Evolutionary conservation across 768 basidiomycete genomes (phyloP), one percentile per base, ranked within the genome.

Genomic region (Trametes sanguinea): DNA sequence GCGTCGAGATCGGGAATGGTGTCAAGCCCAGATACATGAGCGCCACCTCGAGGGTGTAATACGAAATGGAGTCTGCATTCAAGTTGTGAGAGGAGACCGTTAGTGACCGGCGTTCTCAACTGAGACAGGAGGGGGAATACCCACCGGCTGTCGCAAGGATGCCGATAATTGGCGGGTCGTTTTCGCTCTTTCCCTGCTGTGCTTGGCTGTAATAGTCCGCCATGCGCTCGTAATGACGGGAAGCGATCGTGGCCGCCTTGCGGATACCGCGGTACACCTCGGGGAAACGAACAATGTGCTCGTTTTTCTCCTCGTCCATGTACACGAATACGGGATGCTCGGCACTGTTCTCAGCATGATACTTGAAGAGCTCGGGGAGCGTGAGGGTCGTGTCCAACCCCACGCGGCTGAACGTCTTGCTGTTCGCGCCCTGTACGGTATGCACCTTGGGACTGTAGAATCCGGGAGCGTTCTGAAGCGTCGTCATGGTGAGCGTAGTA

Each of bases 331-430:
- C 50, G 13, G 72, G 75, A 55, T 78, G 76, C 29, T 70, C 61
- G 2, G 75, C 67, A 16, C 63, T 69, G 52, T 77, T 61, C 30
- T 67, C 51, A 2, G 60, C 55, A 54, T 79, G 74, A 69, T 68
- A 76, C 52, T 79, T 78, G 39, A 70, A 74, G 9, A 78, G 51
- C 62, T 78, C 68, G 9, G 75, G 74, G 1, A 77, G 22, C 4
- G 71, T 71, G 17, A 77, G 59, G 8, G 71, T 71, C 42, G 73
- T 74, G 60, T 77, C 74, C 4, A 77, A 64, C 2, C 70, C 68
- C 2, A 78, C 76, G 8, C 65, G 64, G 14, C n/a, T 40, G 65
- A 78, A 78, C 7, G 76, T 75, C 50, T 52, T 60, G 56, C 63
- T 67, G 40, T 55, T 56, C 17, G 67, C 61, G 30, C 66, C 73